Conservation (phyloP, 148 eudicot species). For the Camellia sinensis region DNA sequence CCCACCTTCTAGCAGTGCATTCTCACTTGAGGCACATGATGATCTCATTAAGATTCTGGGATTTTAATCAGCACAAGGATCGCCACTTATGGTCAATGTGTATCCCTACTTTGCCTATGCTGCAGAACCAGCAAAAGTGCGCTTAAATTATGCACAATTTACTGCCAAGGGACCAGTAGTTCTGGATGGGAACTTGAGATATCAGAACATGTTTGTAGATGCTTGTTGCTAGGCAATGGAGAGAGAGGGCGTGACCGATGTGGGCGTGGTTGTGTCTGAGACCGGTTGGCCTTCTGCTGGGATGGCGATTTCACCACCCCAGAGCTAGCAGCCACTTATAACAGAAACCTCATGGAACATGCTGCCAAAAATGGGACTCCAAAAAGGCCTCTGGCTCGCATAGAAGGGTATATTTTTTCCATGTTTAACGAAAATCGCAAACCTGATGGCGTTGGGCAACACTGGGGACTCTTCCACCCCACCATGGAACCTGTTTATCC, state of each 20-base stretch:
- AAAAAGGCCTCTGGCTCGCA: conserved; percentile 18
- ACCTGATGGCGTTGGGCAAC: conserved; percentile 29
- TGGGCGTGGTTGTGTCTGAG: conserved; percentile 30
- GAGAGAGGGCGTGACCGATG: conserved; percentile 22
- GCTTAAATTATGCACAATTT: conserved; percentile 45
- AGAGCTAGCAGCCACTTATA: conserved; percentile 38
- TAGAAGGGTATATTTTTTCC: conserved; percentile 33
- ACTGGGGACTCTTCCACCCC: conserved; percentile 32
- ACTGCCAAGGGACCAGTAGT: conserved; percentile 15
- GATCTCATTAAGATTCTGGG: conserved; percentile 15
- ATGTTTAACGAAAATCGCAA: conserved; percentile 39
- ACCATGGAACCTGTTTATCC: conserved; percentile 24
- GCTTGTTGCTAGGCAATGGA: conserved; percentile 32
- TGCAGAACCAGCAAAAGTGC: conserved; percentile 20
- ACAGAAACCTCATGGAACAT: conserved; percentile 24
- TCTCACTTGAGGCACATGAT: conserved; percentile 8
- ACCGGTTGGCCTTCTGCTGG: conserved; percentile 46
- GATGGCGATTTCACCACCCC: conserved; percentile 21
- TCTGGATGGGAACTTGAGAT: conserved; percentile 28
- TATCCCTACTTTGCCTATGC: conserved; percentile 57
- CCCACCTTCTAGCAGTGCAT: conserved; percentile 45
- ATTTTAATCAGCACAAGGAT: conserved; percentile 15
- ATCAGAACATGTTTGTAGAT: conserved; percentile 46
- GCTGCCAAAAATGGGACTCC: conserved; percentile 27
- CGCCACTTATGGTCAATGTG: conserved; percentile 40